A percentile compares a stretch with the other conserved stretches of the same genome.
Conservation (phyloP, 148 eudicot genomes). For the Nepenthes mirabilis region DNA sequence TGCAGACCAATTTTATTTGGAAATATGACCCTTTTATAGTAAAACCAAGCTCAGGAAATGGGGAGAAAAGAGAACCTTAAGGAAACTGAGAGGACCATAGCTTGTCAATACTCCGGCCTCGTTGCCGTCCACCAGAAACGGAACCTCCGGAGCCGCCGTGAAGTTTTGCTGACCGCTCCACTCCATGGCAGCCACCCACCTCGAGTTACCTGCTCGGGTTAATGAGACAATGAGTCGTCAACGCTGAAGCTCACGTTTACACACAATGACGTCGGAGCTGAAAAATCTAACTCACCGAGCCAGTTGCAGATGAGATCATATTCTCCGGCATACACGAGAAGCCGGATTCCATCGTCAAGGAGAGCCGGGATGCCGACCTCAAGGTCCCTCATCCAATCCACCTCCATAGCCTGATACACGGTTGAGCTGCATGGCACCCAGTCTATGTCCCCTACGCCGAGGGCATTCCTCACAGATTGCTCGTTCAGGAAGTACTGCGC, state of each 20-base stretch:
- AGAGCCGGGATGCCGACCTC: constrained; percentile 85
- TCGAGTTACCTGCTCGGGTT: constrained; percentile 57
- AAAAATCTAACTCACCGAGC: constrained; percentile 53
- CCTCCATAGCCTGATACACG: constrained; percentile 75
- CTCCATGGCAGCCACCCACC: constrained; percentile 91
- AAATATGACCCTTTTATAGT: too few relatives aligned
- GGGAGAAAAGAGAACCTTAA: constrained; percentile 39
- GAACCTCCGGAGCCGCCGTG: constrained; percentile 38
- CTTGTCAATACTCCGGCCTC: constrained; percentile 62
- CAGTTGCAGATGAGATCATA: constrained; percentile 95
- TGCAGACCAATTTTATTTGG: too few relatives aligned
- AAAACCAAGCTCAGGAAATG: neutral
- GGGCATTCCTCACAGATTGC: constrained; percentile 49
- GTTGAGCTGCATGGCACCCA: constrained; percentile 83
- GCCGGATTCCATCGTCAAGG: constrained; percentile 68
- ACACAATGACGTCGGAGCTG: neutral
- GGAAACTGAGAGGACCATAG: constrained; percentile 68
- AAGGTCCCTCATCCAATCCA: constrained; percentile 93
- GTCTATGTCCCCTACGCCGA: constrained; percentile 74
- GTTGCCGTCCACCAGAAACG: constrained; percentile 69
- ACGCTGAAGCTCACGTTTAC: neutral
- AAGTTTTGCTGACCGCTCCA: constrained; percentile 80
- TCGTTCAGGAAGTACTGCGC: constrained; percentile 58
- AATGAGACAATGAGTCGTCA: neutral
- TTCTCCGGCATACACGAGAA: constrained; percentile 93